Evolutionary conservation across 371 early-diverging fungal genomes (phyloP), one percentile per base, ranked within the genome.

Genomic region (Globomyces sp.): DNA sequence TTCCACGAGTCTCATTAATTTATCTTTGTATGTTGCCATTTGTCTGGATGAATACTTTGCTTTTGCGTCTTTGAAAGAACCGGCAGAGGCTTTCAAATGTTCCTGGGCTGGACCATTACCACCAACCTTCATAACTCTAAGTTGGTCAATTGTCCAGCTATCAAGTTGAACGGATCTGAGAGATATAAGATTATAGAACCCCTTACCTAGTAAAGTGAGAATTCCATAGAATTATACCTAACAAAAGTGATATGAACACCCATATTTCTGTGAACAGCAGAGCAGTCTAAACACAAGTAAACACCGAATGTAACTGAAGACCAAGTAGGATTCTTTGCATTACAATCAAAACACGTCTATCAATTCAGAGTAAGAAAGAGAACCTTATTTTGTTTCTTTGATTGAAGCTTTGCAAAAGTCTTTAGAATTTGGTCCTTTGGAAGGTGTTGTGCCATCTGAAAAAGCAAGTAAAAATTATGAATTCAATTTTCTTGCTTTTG

Each of bases 241-340:
- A 94, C 98, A 90, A 93, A 99, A 65, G 91, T 91, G 68, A 97
- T 94, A 78, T 94, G 97, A 42, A 94, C 97, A 53, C 93, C 99
- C 74, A 97, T 84, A 69, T 93, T 94, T 57, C 96, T 86, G 70
- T 96, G 96, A 4, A 91, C 89, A 40, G 98, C 89, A 8, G 98
- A 98, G 77, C 99, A 99, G 64, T 98, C 96, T 45, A 96, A 85
- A 79, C 99, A 99, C 59, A 99, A 83, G 76, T 98, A 99, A 64
- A 97, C 89, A 51, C 99, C 99, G 80, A 89, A 98, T 1, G 95
- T 92, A 10, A 98, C 92, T 64, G 92, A 90, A 47, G 95, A 86
- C 99, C 99, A 99, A 36, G 92, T 92, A 43, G 99, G 99, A 77
- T 94, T 95, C 76, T 94, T 93, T 61, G 90, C 87, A 45, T 85